Evolutionary conservation across 2,329 filamentous ascomycete genomes (phyloP).

Genomic region (Bipolaris oryzae): DNA sequence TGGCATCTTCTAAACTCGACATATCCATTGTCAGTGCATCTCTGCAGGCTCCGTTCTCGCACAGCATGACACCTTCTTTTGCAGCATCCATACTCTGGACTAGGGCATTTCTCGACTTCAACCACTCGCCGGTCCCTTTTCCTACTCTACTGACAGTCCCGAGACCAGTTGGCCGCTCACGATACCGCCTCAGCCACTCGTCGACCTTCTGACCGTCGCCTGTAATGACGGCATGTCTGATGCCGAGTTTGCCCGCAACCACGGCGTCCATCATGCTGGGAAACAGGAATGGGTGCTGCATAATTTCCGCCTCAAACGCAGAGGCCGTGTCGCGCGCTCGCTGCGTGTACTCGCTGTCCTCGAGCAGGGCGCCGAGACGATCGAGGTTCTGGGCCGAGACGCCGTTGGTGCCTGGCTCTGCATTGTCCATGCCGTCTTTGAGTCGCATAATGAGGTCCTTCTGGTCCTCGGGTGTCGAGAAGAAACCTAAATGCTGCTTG

Average conservation of each 20-base stretch:
- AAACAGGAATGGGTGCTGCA: slow-evolving; percentile 93
- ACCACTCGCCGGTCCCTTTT: slow-evolving; percentile 51
- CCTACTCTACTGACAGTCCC: slow-evolving; percentile 47
- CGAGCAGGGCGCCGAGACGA: slow-evolving; percentile 73
- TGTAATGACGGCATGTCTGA: slow-evolving; percentile 63
- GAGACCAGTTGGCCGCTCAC: slow-evolving; percentile 47
- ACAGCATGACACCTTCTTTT: slow-evolving; percentile 46
- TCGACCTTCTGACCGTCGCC: slow-evolving; percentile 54
- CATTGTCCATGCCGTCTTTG: slow-evolving; percentile 94
- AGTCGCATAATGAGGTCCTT: slow-evolving; percentile 79
- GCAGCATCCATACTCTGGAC: slow-evolving; percentile 52
- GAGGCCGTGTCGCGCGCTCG: slow-evolving; percentile 76
- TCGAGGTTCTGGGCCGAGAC: slow-evolving; percentile 87
- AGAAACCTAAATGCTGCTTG: slow-evolving; percentile 66
- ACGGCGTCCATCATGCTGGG: slow-evolving; percentile 78
- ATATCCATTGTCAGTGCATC: slow-evolving; percentile 48
- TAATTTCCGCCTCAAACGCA: slow-evolving; percentile 87
- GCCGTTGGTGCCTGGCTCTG: slow-evolving; percentile 88
- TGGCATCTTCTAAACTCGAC: slow-evolving; percentile 35
- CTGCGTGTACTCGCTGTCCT: slow-evolving; percentile 66
- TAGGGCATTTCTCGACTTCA: slow-evolving; percentile 57
- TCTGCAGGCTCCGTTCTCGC: slow-evolving; percentile 51
- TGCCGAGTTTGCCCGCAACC: slow-evolving; percentile 74
- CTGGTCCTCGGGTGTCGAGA: slow-evolving; percentile 68
- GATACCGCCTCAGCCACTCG: slow-evolving; percentile 50